Evolutionary conservation across 2,329 filamentous ascomycete species (phyloP), one percentile per base, ranked within the genome.

Genomic region (Cercospora sp.): DNA sequence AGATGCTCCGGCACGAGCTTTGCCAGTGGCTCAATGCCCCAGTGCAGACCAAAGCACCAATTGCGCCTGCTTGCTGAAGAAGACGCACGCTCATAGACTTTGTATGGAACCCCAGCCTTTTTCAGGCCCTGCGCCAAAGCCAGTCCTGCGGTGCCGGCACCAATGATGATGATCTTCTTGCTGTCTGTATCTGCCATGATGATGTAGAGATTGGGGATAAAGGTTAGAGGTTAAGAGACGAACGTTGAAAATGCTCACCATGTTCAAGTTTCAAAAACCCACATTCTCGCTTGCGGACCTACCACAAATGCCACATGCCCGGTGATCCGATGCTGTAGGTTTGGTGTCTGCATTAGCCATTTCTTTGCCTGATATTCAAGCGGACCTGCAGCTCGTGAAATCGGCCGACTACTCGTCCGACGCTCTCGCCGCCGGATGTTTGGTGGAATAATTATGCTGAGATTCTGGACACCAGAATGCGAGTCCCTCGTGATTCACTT

Each of bases 61-160:
- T 70, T 64, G 9, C 65, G 36, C 26, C 60, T 63, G 31, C 51
- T 68, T 45, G 48, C 55, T 23, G 48, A 5, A 20, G 51, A 51
- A n/a, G 73, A 68, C 57, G 60, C 65, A 5, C 73, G 66, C 60
- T 76, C 74, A 57, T 71, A 75, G 42, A 76, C 62, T 3, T 60
- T 64, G 60, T 69, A 74, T 1, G 70, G 64, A 23, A 76, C 73
- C 13, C 64, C 64, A 26, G 63, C 59, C 60, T 75, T 68, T 31
- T 72, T 69, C n/a, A 77, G 67, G 12, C 72, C 75, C 16, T 76
- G 73, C 2, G 75, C 75, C 9, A 77, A 67, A 0, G 65, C 60
- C 3, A 77, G 69, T 10, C 75, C 75, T 10, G 69, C 72, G 31
- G 73, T 67, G 13, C 74, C 74, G 12, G 72, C 74, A 13, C 75